Evolutionary conservation across 2,329 filamentous ascomycete genomes (phyloP), one percentile per base, ranked within the genome.

Genomic region (Neonectria ditissima): DNA sequence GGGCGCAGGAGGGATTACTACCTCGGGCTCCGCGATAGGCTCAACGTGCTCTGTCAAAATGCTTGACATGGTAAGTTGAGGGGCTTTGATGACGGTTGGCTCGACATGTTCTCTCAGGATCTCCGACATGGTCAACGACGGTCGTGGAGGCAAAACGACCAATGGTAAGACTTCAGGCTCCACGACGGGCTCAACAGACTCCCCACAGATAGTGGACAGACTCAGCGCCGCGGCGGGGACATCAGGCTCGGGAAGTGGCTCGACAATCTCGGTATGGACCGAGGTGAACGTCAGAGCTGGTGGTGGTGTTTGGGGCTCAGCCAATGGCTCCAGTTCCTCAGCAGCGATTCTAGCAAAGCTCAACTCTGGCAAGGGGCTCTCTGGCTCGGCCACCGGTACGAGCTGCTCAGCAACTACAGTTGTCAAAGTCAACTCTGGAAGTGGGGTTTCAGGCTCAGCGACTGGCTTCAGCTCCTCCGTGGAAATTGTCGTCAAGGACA

Each of bases 61-160:
- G 2, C 57, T 62, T 9, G 71, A 70, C 18, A 75, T 28, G 47
- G 55, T 66, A 24, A 76, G 68, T 9, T 58, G 39, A 3, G 72
- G 71, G 8, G 53, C 48, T 61, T 32, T 32, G 5, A 14, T 53
- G 6, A 53, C 54, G 18, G 59, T 48, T 5, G 64, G 64, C 28
- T 80, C 76, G 41, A 82, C 69, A 26, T 76, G 68, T 56, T 80
- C 74, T n/a, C 69, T 55, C 10, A 65, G 45, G n/a, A 76, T 69
- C 6, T 56, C 57, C 3, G 72, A 71, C 24, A 76, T 39, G 44
- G 58, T 68, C 24, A 80, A 62, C 2, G 56, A 14, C 10, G 71
- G 71, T 7, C 63, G 64, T 10, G 63, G 55, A 13, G 62, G 54
- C 11, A 32, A 11, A 3, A 67, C 32, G 4, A 54, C 30, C 39